phyloP scores from a whole-genome alignment of 1,139 yeast species.

The Pichia sp. region DNA sequence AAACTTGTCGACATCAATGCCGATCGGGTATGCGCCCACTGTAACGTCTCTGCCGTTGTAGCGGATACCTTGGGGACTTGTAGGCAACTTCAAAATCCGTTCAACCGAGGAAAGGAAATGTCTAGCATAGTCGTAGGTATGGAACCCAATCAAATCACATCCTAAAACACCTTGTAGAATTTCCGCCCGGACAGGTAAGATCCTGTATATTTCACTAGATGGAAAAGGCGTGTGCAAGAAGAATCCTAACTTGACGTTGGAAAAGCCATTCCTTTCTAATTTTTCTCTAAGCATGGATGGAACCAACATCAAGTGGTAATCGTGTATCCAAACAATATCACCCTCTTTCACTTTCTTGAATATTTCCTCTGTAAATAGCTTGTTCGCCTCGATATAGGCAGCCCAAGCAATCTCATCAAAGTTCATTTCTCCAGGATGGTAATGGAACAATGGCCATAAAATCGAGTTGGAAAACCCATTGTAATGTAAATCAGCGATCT shows the following conservation, averaged over 20 bases:
- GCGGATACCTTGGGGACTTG: slow-evolving; percentile 88
- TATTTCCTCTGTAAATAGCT: slow-evolving; percentile 72
- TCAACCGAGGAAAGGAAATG: slow-evolving; percentile 93
- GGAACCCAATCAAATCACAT: slow-evolving; percentile 95
- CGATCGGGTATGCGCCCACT: slow-evolving; percentile 97
- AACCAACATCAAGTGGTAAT: slow-evolving; percentile 90
- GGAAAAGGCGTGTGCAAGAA: slow-evolving; percentile 98
- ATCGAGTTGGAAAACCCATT: slow-evolving; percentile 92
- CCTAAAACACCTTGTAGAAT: slow-evolving; percentile 86
- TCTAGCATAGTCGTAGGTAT: slow-evolving; percentile 99
- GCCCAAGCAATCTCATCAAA: slow-evolving; percentile 98
- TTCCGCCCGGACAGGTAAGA: slow-evolving; percentile 91
- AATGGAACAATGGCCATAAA: slow-evolving; percentile 96
- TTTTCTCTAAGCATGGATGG: slow-evolving; percentile 83
- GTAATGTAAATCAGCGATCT: slow-evolving; percentile 90
- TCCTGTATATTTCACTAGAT: slow-evolving; percentile 90
- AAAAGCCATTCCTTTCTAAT: slow-evolving; percentile 40
- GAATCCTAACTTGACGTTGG: slow-evolving; percentile 78
- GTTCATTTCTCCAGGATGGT: slow-evolving; percentile 98
- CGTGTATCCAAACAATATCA: slow-evolving; percentile 87
- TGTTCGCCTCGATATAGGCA: slow-evolving; percentile 92
- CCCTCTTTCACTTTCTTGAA: slow-evolving; percentile 70
- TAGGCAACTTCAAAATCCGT: slow-evolving; percentile 73
- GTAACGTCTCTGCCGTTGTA: slow-evolving; percentile 72
- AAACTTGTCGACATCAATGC: slow-evolving; percentile 92